Evolutionary conservation across 2,329 filamentous ascomycete species (phyloP), one percentile per base, ranked within the genome.

Genomic region (Didymella keratinophila): DNA sequence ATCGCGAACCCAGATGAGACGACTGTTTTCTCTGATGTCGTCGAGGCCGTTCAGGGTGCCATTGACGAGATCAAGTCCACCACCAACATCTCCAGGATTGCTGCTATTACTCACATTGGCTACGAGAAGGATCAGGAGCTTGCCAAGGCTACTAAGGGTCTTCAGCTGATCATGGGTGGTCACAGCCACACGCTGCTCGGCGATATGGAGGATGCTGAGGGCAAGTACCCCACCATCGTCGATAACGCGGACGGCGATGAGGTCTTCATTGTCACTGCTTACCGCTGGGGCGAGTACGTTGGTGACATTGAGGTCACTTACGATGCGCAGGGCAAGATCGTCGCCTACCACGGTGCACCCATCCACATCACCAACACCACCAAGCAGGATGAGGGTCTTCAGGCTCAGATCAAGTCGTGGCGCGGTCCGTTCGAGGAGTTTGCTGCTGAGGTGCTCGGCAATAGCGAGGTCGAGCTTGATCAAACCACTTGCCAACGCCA

Each of bases 161-260:
- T 90, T n/a, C 83, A 87, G n/a, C 81, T 89, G 43, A 89, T 89
- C 75, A 87, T 89, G 74, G 86, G 86, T 23, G 86, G 85, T 23
- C 86, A 88, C 75, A 83, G 80, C 56, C 70, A 76, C 74, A 88
- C 85, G 0, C 83, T 84, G 0, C 80, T 90, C 1, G 87, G 87
- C 50, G 79, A 85, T 67, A 84, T 87, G 78, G 72, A 80, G n/a
- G 81, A 79, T 23, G 83, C 86, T 14, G 78, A 81, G 65, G 87
- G 87, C 32, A 79, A 83, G 9, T 89, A 89, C 68, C 87, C 87
- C 1, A 89, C 87, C 14, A 85, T 89, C 49, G 81, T 82, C 51
- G 75, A 83, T 27, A 88, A 89, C 71, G 74, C 80, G 61, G 83
- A 86, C 48, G 87, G 86, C 43, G 84, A 89, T 32, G 87, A 89